Percentiles rank a stretch among this genome's conserved stretches.
phyloP scores from a whole-genome alignment of 176 grass and related monocot species.

The Carex parvula region DNA sequence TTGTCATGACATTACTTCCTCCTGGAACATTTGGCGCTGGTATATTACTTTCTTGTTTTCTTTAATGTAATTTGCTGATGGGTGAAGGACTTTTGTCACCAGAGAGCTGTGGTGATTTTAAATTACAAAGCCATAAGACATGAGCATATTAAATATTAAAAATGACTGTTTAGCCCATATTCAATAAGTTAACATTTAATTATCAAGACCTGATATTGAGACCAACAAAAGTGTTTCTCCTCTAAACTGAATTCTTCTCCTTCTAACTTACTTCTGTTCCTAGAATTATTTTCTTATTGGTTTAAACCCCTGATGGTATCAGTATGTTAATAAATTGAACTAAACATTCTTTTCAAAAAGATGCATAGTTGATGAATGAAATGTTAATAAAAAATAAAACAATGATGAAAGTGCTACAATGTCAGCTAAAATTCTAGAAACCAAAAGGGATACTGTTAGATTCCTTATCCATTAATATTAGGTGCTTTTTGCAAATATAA shows the following conservation, averaged over 20 bases:
- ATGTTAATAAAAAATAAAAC: neutral
- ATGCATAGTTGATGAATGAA: neutral
- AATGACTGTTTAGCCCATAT: neutral
- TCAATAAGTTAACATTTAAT: neutral
- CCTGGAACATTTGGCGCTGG: constrained; percentile 71
- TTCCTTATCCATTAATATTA: neutral
- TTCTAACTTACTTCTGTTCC: neutral
- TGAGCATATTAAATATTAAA: neutral
- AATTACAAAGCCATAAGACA: neutral
- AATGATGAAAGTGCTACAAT: neutral
- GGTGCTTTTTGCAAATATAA: neutral
- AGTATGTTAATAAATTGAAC: neutral
- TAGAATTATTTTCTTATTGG: neutral
- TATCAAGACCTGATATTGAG: neutral
- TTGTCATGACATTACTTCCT: constrained; percentile 81
- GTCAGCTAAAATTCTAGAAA: neutral
- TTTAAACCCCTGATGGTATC: neutral
- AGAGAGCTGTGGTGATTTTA: neutral
- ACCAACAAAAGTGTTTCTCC: neutral
- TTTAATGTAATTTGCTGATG: neutral
- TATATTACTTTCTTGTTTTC: constrained; percentile 20
- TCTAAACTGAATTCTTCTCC: neutral
- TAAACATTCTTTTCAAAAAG: neutral
- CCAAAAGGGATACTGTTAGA: neutral
- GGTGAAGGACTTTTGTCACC: neutral